phyloP scores from a whole-genome alignment of 495 filamentous ascomycete genomes.

The Cercophora newfieldiana region DNA sequence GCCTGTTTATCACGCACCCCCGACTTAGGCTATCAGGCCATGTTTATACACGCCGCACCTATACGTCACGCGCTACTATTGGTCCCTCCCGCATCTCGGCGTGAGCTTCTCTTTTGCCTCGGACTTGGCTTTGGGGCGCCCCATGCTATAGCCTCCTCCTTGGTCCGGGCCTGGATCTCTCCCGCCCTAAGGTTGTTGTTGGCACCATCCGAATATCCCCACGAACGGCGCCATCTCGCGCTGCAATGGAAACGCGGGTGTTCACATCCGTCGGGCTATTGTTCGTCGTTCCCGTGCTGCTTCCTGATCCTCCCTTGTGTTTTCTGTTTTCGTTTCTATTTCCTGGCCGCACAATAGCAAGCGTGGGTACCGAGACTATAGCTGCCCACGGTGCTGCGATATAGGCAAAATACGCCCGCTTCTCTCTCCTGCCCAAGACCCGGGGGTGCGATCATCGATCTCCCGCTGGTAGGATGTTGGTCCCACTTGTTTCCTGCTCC shows the following conservation, averaged over 20 bases:
- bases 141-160: neutral
- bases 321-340: neutral
- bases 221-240: neutral
- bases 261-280: neutral
- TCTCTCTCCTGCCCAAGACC: neutral
- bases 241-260: neutral
- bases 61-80: neutral
- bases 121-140: constrained; percentile 12
- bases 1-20: constrained; percentile 4
- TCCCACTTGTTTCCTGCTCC: neutral
- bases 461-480: neutral
- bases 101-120: constrained; percentile 5
- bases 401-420: constrained; percentile 17
- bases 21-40: constrained; percentile 16
- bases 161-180: neutral
- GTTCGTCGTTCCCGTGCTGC: constrained; percentile 7
- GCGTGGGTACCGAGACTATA: neutral
- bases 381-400: constrained; percentile 4
- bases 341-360: neutral
- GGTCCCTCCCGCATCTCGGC: neutral
- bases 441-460: neutral
- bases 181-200: too few relatives aligned
- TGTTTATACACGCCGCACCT: neutral
- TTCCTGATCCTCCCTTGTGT: neutral
- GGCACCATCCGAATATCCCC: neutral